These are phyloP conservation scores for Neocallimastix lanati DNA, from an alignment of 192 early-diverging fungal genomes.

Conservation along the genomic window DNA sequence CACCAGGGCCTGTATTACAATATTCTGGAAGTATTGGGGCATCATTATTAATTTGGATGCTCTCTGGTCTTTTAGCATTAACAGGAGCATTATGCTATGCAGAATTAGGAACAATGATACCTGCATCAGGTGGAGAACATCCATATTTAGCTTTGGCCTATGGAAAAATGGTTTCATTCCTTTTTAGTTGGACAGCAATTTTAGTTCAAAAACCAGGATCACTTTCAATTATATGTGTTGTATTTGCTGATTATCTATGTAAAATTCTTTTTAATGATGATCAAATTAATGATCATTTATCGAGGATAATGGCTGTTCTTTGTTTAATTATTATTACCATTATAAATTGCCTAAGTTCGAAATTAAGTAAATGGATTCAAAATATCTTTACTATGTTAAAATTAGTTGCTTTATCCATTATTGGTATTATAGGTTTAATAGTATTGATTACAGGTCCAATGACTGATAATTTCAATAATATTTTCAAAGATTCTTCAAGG, in stretches of 20 bases:
- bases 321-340: conserved; percentile 17
- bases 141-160: conserved; percentile 63
- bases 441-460: background rate
- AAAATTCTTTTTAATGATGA: conserved; percentile 26
- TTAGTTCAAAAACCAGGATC: conserved; percentile 44
- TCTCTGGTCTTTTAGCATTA: conserved; percentile 55
- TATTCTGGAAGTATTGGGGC: conserved; percentile 45
- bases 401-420: conserved; percentile 12
- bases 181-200: conserved; percentile 54
- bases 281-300: conserved; percentile 4
- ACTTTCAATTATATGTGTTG: conserved; percentile 55
- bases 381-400: conserved; percentile 22
- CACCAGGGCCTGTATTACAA: conserved; percentile 49
- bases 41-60: conserved; percentile 52
- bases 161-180: conserved; percentile 49
- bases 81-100: conserved; percentile 73
- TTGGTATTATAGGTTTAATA: conserved; percentile 14
- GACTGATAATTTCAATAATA: conserved; percentile 9
- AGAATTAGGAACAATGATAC: conserved; percentile 74
- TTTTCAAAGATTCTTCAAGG: conserved; percentile 31
- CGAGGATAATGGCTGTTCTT: conserved; percentile 20
- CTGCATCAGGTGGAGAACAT: conserved; percentile 71
- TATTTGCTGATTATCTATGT: conserved; percentile 58
- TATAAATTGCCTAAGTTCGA: conserved; percentile 16
- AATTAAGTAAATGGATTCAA: conserved; percentile 14